Evolutionary conservation across 2,329 filamentous ascomycete species (phyloP).

Genomic region (Raffaelea deltoideospora): DNA sequence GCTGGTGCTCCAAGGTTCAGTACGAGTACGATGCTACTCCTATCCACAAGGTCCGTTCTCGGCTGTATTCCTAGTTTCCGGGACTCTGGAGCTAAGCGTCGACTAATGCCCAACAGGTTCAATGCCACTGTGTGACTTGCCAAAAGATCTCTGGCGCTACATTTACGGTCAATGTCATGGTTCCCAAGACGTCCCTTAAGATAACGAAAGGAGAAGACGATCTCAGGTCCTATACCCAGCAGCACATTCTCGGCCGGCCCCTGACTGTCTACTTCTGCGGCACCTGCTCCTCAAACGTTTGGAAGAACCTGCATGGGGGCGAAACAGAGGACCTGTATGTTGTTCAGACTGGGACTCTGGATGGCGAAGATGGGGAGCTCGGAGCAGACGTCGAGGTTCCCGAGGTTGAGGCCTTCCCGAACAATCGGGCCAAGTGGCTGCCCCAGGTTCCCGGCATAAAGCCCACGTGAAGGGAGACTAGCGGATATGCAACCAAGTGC

Average conservation of each 20-base stretch:
- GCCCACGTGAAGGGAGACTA: too few species aligned
- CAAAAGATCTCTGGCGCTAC: not conserved
- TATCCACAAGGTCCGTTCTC: not conserved
- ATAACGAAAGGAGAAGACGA: not conserved
- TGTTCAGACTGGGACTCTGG: not conserved
- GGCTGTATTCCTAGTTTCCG: not conserved
- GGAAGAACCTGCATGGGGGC: not conserved
- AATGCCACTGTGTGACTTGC: constrained; percentile 1
- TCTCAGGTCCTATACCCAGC: not conserved
- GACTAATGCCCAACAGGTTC: not conserved
- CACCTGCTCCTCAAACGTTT: constrained; percentile 1
- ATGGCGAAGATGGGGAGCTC: not conserved
- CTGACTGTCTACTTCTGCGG: constrained; percentile 1
- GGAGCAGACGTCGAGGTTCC: not conserved
- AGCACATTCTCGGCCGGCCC: not conserved
- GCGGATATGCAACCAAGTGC: too few species aligned
- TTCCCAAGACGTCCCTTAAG: not conserved
- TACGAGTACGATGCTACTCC: not conserved
- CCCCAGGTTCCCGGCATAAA: not conserved
- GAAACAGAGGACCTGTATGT: not conserved
- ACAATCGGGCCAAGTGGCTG: not conserved
- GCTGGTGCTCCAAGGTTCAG: not conserved
- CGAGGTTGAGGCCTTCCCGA: not conserved
- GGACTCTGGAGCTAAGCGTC: not conserved
- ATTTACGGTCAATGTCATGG: constrained; percentile 1